Conservation (phyloP, 202 grass and related monocot species). For the Schoenoplectus tabernaemontani region DNA sequence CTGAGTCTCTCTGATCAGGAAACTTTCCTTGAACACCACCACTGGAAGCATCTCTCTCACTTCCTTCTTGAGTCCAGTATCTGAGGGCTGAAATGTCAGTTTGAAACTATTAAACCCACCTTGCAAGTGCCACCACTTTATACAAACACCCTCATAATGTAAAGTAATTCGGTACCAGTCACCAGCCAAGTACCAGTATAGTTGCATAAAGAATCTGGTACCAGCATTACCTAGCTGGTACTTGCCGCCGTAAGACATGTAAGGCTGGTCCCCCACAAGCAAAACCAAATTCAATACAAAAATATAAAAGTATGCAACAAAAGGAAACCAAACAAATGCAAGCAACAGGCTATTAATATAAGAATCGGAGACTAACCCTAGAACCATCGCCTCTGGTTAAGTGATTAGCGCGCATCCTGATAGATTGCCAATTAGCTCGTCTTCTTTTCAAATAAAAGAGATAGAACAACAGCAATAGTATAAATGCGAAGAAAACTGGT, state of each 20-base stretch:
- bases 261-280: neutral
- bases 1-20: slow-evolving; percentile 94
- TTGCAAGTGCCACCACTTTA: neutral
- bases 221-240: neutral
- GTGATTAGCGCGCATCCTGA: slow-evolving; percentile 55
- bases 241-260: neutral
- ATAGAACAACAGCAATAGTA: slow-evolving; percentile 82
- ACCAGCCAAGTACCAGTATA: neutral
- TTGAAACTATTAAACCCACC: slow-evolving; percentile 5
- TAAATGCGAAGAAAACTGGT: slow-evolving; percentile 82
- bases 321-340: neutral
- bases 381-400: slow-evolving; percentile 54
- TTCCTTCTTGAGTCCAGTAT: slow-evolving; percentile 75
- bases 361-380: slow-evolving; percentile 35
- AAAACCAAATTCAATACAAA: slow-evolving; percentile 1
- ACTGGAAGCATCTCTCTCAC: slow-evolving; percentile 85
- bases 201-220: neutral
- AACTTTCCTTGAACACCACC: slow-evolving; percentile 87
- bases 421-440: slow-evolving; percentile 78
- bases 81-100: slow-evolving; percentile 40
- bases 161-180: neutral
- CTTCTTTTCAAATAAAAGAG: slow-evolving; percentile 71
- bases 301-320: no score
- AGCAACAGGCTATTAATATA: neutral
- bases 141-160: neutral